Evolutionary conservation across 352 stramenopile genomes (phyloP).

Genomic region (Globisporangium abappressorium): DNA sequence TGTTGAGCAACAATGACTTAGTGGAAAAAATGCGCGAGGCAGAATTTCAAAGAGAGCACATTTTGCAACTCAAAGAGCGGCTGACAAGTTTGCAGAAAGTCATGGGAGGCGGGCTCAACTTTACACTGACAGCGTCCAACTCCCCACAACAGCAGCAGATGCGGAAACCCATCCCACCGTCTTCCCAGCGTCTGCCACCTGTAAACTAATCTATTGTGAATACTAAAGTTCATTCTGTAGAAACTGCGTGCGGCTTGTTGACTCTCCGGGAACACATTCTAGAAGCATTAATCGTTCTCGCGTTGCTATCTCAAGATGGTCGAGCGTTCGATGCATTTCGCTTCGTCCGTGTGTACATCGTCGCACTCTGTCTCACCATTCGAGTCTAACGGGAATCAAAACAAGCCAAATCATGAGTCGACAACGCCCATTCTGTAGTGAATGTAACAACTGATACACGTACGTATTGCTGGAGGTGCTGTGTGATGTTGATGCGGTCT

Average conservation of each 20-base stretch:
- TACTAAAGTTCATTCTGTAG: not conserved
- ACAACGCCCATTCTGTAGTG: not conserved
- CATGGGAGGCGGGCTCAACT: conserved; percentile 51
- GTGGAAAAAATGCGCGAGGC: conserved; percentile 59
- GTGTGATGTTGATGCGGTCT: conserved; percentile 79
- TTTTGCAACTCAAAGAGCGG: conserved; percentile 66
- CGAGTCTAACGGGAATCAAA: conserved; percentile 35
- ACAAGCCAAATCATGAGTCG: not conserved
- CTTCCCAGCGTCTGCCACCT: conserved; percentile 59
- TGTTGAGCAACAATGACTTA: conserved; percentile 22
- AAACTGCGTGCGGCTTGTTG: not conserved
- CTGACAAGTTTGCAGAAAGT: conserved; percentile 64
- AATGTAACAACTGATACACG: not conserved
- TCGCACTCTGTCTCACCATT: conserved; percentile 74
- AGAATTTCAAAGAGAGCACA: conserved; percentile 69
- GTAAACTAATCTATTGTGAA: conserved; percentile 29
- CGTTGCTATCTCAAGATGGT: not conserved
- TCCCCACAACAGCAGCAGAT: conserved; percentile 16
- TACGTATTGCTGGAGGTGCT: conserved; percentile 80
- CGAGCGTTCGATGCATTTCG: conserved; percentile 19
- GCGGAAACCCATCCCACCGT: conserved; percentile 14
- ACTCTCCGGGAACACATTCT: too few relatives aligned
- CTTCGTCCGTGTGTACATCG: conserved; percentile 81
- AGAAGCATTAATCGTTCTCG: too few relatives aligned
- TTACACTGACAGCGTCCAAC: conserved; percentile 39